Base-by-base conservation (phyloP, 441 rosid species). In the Aquilaria agallochum region DNA sequence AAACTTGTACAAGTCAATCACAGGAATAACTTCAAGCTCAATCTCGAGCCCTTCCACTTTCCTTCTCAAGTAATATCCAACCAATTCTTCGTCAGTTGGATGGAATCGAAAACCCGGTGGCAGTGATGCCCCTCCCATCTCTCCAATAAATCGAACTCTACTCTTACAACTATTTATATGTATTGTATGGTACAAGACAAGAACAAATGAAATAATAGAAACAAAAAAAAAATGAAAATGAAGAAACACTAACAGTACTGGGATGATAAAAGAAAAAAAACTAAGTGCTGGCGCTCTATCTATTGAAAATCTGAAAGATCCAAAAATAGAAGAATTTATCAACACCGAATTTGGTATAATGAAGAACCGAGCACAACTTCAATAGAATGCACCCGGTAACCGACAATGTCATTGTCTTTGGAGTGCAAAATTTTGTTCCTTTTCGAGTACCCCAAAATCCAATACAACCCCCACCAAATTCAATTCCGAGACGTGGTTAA, bases 31-130 rank as follows among this genome's bases (percentile, higher is more conserved):
- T 74, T 90, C 89, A 12, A 93, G 96, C 80, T 90, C 95, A 56
- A 93, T 83, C 69, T 72, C 83, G 11, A 83, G 91, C 20, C 83
- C 83, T n/a, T 82, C 75, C 9, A 80, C 81, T 80, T 86, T 83
- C 66, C 84, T 78, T 31, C 80, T 80, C 13, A 88, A 68, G 77
- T 88, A 85, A 68, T 85, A 85, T 15, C 86, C 85, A 27, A 88
- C 72, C 64, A 88, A 67, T 70, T 88, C 95, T 14, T 85, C 94
- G 55, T 85, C 83, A 51, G 84, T 83, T 15, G 91, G 94, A 63
- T 87, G 89, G 70, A 85, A 88, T 31, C 88, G 82, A 70, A 90
- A 93, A 42, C 97, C 87, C 0, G 98, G 98, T 11, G 97, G 97
- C 74, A 93, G 73, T 44, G 74, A 79, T 65, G 92, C 80, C 52